Evolutionary conservation across 768 basidiomycete species (phyloP).

Genomic region (Agrocybe pediades): DNA sequence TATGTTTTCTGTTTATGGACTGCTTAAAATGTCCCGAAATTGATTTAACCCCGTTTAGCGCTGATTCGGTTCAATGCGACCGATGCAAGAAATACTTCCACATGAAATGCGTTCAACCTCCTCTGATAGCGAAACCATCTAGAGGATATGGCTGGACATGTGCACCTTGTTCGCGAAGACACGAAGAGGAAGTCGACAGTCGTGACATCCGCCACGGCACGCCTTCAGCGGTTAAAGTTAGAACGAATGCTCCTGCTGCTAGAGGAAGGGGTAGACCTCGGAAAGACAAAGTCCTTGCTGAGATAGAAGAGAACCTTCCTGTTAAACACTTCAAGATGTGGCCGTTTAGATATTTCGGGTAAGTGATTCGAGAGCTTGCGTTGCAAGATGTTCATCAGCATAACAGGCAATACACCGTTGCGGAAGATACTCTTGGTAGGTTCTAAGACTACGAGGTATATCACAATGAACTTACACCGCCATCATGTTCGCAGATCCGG

Average conservation of each 20-base stretch:
- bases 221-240: conserved; percentile 49
- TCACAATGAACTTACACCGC: conserved; percentile 20
- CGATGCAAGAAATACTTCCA: conserved; percentile 94
- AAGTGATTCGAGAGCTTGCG: conserved; percentile 28
- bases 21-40: conserved; percentile 15
- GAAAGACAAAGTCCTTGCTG: conserved; percentile 72
- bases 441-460: conserved; percentile 20
- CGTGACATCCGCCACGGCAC: conserved; percentile 66
- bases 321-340: conserved; percentile 90
- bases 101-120: conserved; percentile 93
- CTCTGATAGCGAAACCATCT: conserved; percentile 87
- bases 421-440: conserved; percentile 90
- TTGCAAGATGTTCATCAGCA: not conserved
- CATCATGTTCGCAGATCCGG: conserved; percentile 63
- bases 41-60: conserved; percentile 40
- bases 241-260: conserved; percentile 72
- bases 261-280: conserved; percentile 76
- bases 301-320: conserved; percentile 74
- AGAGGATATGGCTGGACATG: conserved; percentile 98
- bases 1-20: conserved; percentile 40
- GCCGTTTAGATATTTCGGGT: conserved; percentile 98
- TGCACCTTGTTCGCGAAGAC: conserved; percentile 84
- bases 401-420: conserved; percentile 81
- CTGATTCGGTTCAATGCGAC: conserved; percentile 87
- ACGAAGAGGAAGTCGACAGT: conserved; percentile 84